phyloP scores from a whole-genome alignment of 352 stramenopile genomes.

The Phytophthora hibernalis region DNA sequence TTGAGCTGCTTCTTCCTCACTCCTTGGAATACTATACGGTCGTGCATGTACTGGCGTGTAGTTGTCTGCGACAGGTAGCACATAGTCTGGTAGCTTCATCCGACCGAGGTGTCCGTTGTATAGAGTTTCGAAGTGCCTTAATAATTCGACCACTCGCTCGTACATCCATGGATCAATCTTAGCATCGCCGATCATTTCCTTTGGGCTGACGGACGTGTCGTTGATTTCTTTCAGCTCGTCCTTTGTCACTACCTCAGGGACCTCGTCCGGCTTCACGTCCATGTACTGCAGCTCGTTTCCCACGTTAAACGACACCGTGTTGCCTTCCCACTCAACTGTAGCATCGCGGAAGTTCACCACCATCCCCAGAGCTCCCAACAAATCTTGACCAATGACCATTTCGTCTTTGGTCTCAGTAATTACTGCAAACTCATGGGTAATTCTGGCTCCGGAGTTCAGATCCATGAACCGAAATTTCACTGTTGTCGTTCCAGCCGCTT shows the following conservation, averaged over 20 bases:
- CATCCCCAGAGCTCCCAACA: not conserved
- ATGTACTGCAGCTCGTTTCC: not conserved
- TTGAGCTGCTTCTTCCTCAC: not conserved
- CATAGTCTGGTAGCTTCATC: not conserved
- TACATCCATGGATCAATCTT: not conserved
- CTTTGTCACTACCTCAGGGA: not conserved
- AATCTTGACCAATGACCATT: conserved; percentile 4
- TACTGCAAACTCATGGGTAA: not conserved
- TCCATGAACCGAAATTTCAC: conserved; percentile 6
- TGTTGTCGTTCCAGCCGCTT: not conserved
- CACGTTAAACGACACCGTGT: not conserved
- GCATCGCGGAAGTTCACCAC: not conserved
- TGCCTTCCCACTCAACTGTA: not conserved
- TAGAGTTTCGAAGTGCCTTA: not conserved
- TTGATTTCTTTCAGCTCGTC: not conserved
- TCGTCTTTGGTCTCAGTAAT: conserved; percentile 1
- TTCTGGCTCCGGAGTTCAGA: conserved; percentile 2
- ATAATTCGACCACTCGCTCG: not conserved
- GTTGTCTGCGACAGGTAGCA: not conserved
- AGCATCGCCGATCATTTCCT: not conserved
- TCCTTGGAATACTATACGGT: not conserved
- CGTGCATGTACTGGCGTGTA: not conserved
- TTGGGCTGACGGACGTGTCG: not conserved
- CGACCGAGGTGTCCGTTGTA: not conserved
- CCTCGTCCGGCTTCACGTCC: no score